Evolutionary conservation across 1,284 basidiomycete species (phyloP), one percentile per base, ranked within the genome.

Genomic region (Veloporphyrellus conicus): DNA sequence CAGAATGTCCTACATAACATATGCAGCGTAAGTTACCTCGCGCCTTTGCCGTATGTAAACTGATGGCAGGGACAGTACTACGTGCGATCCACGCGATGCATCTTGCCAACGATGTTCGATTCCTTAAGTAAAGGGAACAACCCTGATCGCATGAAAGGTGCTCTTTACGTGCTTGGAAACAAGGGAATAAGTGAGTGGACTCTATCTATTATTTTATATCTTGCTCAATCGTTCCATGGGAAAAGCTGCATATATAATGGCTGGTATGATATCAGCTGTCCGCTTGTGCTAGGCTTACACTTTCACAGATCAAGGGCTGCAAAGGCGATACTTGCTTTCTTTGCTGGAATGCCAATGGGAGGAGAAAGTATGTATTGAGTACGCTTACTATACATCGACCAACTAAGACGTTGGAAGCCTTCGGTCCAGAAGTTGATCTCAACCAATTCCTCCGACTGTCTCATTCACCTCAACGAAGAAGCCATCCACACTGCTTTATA

Each of bases 61-160:
- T 65, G 14, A 60, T 27, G 12, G 18, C 16, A 4, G n/a, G 20
- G 22, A 36, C 54, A 90, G 79, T 84, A 87, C 59, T 97, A 88
- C 59, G 78, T 92, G 47, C 86, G 93, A 36, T 87, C 90, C 2
- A 88, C 87, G 50, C 76, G 83, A 50, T 78, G 87, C 53, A 79
- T 69, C 25, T 42, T 68, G 44, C 85, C 89, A 1, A 74, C 73
- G 20, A 71, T 94, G 29, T 85, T 95, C 59, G 77, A 84, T 35
- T 83, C 90, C 0, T 66, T 90, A 38, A 68, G 72, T 45, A 86
- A 84, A 59, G 90, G 87, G 6, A 84, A 78, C 50, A 89, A 93
- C 59, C 90, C 93, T 19, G 95, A 98, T 69, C 79, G 87, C 42
- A 96, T 96, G 84, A 99, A 99, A 66, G 90, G 90, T 11, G 94